Evolutionary conservation across 2,329 filamentous ascomycete species (phyloP).

Genomic region (Lanzia echinophila): DNA sequence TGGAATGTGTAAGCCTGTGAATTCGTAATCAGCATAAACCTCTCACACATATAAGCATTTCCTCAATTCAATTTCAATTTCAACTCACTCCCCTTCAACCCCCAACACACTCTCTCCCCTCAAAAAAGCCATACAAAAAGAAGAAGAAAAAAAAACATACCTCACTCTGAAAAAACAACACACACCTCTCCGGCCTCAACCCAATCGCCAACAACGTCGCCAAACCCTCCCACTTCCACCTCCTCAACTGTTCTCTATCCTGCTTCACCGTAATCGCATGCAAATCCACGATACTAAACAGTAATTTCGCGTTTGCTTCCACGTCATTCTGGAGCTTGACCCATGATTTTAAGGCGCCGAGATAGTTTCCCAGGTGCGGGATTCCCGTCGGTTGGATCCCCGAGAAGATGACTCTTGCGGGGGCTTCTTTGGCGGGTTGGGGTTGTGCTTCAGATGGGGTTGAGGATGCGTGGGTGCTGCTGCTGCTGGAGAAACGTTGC

Average conservation of each 20-base stretch:
- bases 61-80: neutral
- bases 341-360: slow-evolving; percentile 86
- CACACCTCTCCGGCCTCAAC: slow-evolving; percentile 67
- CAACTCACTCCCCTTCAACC: neutral
- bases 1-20: no score
- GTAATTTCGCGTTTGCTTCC: slow-evolving; percentile 49
- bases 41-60: neutral
- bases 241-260: slow-evolving; percentile 51
- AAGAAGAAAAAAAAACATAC: slow-evolving; percentile 39
- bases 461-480: neutral
- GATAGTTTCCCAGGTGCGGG: slow-evolving; percentile 91
- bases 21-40: neutral
- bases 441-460: neutral
- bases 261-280: slow-evolving; percentile 85
- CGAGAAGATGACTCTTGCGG: slow-evolving; percentile 64
- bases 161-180: slow-evolving; percentile 75
- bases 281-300: slow-evolving; percentile 87
- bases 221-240: slow-evolving; percentile 65
- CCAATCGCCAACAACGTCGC: slow-evolving; percentile 80
- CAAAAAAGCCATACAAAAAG: neutral
- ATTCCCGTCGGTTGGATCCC: slow-evolving; percentile 95
- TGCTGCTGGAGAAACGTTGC: neutral
- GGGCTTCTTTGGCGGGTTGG: slow-evolving; percentile 21
- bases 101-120: neutral
- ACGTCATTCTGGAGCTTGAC: slow-evolving; percentile 66